Base-by-base conservation (phyloP, 371 early-diverging fungal genomes). In the Rozella allomycis region DNA sequence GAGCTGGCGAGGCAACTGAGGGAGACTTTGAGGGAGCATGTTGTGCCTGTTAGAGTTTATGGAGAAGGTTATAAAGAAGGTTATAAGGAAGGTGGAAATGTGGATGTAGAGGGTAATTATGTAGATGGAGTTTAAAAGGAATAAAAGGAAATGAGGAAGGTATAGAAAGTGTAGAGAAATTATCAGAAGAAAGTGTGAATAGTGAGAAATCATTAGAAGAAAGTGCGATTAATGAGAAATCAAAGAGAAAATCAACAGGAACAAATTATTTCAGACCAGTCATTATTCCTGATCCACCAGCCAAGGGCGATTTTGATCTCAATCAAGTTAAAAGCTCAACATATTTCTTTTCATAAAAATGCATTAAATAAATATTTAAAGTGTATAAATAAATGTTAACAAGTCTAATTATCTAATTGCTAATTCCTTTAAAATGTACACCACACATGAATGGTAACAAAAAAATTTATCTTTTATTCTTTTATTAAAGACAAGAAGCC, bases 251-350 rank as follows among this genome's bases (percentile, higher is more conserved):
- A 34, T 42, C 4, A 20, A 23, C 4, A 12, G 19, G 31, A 30
- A 31, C 30, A 18, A 18, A 18, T 5, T 4, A 4, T 8, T 14
- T n/a, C 6, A 25, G n/a, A 11, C 11, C 7, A 6, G 7, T 34
- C 18, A 4, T 6, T n/a, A 11, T 87, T 38, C 58, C 69, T 3
- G 69, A 70, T 11, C 42, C 87, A 33, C 93, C 93, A 5, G 43
- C 46, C 8, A 60, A 68, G 26, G 93, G 93, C 33, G 66, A 73
- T 17, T 81, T 91, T 54, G 72, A 86, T 44, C 61, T 91, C 31
- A 46, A 58, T 23, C 45, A 64, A 39, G 88, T 91, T 3, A 60
- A 56, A 34, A 59, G 77, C 25, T 77, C 79, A 31, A 60, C 55
- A 17, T 93, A 91, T 57, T 93, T 93, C 39, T 93, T 93, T 68